Conservation (phyloP, 2,329 filamentous ascomycete genomes). For the Colletotrichum salicis region DNA sequence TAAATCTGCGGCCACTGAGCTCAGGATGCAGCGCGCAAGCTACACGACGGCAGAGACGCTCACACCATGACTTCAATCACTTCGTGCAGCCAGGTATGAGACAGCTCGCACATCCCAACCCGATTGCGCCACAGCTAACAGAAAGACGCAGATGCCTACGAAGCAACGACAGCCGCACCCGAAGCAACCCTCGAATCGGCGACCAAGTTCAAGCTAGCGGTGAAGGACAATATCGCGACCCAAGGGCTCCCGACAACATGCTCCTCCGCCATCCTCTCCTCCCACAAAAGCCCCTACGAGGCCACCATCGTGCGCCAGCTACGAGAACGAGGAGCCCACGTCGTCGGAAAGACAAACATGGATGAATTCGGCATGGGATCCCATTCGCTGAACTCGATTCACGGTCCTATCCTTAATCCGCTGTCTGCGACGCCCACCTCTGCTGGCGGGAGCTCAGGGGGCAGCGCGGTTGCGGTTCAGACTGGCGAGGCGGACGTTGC, state of each 20-base stretch:
- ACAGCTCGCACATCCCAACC: neutral
- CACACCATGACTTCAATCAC: slow-evolving; percentile 29
- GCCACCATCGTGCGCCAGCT: slow-evolving; percentile 82
- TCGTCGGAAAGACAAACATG: slow-evolving; percentile 88
- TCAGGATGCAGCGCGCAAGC: neutral
- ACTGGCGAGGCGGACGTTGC: slow-evolving; percentile 69
- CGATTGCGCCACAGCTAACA: neutral
- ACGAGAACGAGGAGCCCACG: slow-evolving; percentile 66
- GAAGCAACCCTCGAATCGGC: neutral
- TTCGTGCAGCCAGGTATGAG: slow-evolving; percentile 30
- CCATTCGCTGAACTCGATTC: slow-evolving; percentile 77
- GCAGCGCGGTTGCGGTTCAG: slow-evolving; percentile 87
- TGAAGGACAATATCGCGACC: slow-evolving; percentile 84
- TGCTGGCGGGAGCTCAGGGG: slow-evolving; percentile 90
- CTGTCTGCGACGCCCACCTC: slow-evolving; percentile 61
- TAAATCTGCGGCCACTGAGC: slow-evolving; percentile 16
- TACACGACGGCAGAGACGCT: neutral
- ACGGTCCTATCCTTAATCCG: slow-evolving; percentile 71
- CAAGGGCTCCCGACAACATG: slow-evolving; percentile 79
- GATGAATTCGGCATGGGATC: slow-evolving; percentile 98
- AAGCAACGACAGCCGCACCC: neutral
- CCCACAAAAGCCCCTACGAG: slow-evolving; percentile 80
- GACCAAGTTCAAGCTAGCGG: slow-evolving; percentile 60
- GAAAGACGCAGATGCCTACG: neutral
- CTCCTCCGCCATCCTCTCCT: slow-evolving; percentile 78